Evolutionary conservation across 108 stramenopile species (phyloP), one percentile per base, ranked within the genome.

Genomic region (Cyclotella cryptica): DNA sequence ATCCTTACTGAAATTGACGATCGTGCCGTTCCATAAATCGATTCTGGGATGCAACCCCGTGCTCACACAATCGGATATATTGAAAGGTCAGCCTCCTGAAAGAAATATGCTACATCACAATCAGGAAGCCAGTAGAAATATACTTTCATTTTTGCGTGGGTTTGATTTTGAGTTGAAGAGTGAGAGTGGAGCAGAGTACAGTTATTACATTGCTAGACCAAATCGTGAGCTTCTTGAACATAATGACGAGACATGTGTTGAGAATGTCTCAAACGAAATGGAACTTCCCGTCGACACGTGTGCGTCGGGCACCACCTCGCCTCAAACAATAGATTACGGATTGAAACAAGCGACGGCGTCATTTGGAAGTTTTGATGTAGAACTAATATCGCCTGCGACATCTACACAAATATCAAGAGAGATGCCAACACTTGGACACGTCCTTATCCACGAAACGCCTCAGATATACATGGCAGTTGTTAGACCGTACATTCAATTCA

Each of bases 111-210:
- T 68, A 39, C 35, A 77, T 52, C 51, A 64, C 35, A 42, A 86
- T 42, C 62, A 64, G 8, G 51, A 74, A 58, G 81, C 69, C 12
- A 75, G 81, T 24, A 43, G 52, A 41, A 35, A 47, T 21, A 89
- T 89, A 42, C 19, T 80, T n/a, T 79, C 84, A 1, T 89, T 87
- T 52, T 71, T 89, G 0, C 39, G 46, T n/a, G 44, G 59, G 0
- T 85, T 72, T 42, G 49, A 79, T n/a, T 87, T 80, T 72, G 64
- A 69, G 41, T 73, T 89, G 12, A 80, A 55, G 39, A 84, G 81
- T 74, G 83, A 85, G 40, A 78, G 79, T 67, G 88, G 88, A 18
- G 88, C 84, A 35, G 88, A 87, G 49, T 87, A 87, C 41, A 80
- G 79, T n/a, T 89, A 89, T 55, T 87, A 84, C 47, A 46, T 29